phyloP scores from a whole-genome alignment of 805 yeast species.

The Yamadazyma scolyti region DNA sequence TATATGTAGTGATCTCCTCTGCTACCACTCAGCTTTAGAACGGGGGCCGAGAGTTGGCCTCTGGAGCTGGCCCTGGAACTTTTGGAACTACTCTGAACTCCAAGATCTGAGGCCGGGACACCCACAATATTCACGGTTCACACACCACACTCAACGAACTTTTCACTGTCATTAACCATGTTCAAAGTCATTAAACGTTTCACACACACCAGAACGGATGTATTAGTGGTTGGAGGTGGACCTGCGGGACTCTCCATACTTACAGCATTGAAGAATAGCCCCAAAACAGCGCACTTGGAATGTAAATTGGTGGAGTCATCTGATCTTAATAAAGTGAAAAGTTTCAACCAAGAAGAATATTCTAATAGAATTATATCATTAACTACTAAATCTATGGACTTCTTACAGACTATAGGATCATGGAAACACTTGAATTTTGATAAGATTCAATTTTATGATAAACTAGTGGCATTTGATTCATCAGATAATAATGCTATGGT shows the following conservation, averaged over 20 bases:
- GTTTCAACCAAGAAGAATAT: conserved; percentile 52
- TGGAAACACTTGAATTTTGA: conserved; percentile 68
- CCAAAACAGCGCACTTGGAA: conserved; percentile 53
- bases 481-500: conserved; percentile 53
- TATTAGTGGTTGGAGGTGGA: conserved; percentile 93
- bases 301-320: conserved; percentile 75
- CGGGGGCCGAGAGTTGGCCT: too few relatives aligned
- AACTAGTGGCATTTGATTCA: conserved; percentile 85
- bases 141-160: too few relatives aligned
- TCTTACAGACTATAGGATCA: conserved; percentile 65
- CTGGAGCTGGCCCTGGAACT: too few relatives aligned
- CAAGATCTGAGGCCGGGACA: too few relatives aligned
- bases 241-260: conserved; percentile 92
- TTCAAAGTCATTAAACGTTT: too few relatives aligned
- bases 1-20: too few relatives aligned
- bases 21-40: too few relatives aligned
- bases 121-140: too few relatives aligned
- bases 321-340: conserved; percentile 48
- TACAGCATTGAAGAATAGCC: conserved; percentile 71
- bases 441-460: conserved; percentile 77
- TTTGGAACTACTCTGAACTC: too few relatives aligned
- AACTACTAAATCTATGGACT: conserved; percentile 75
- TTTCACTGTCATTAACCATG: too few relatives aligned
- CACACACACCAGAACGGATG: too few relatives aligned
- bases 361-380: conserved; percentile 83